Conservation (phyloP, 352 stramenopile species). For the Thalassiosira ordinaria region DNA sequence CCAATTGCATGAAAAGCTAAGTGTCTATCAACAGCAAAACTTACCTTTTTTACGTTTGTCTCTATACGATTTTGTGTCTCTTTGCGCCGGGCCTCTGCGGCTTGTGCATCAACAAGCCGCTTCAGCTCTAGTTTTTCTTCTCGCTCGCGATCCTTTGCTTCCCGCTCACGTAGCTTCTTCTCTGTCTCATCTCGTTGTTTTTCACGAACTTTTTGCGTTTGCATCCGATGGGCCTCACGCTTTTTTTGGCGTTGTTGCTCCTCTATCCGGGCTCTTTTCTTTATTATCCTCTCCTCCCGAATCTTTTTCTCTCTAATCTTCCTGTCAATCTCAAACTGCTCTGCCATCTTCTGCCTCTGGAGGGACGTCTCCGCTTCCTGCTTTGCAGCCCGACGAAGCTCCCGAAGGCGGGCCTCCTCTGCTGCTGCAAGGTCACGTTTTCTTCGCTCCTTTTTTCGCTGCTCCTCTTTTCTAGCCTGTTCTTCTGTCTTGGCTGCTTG, state of each 20-base stretch:
- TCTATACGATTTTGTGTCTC: constrained; percentile 28
- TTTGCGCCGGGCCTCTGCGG: constrained; percentile 33
- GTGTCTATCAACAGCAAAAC: too few relatives aligned
- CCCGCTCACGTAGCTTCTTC: constrained; percentile 36
- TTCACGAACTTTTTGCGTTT: constrained; percentile 32
- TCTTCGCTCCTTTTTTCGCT: constrained; percentile 45
- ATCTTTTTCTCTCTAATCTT: constrained; percentile 33
- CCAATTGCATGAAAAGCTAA: too few relatives aligned
- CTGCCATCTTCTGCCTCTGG: constrained; percentile 25
- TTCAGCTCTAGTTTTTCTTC: constrained; percentile 53
- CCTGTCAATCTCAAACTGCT: constrained; percentile 47
- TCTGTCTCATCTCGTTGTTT: constrained; percentile 45
- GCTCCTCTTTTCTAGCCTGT: constrained; percentile 41
- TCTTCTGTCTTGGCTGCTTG: constrained; percentile 40
- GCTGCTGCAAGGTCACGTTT: constrained; percentile 43
- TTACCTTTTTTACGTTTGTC: constrained; percentile 33
- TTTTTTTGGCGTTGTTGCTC: constrained; percentile 40
- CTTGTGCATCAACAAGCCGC: constrained; percentile 52
- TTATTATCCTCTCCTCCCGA: constrained; percentile 33
- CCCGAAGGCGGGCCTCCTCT: constrained; percentile 44
- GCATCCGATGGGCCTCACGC: constrained; percentile 23
- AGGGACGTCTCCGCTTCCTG: constrained; percentile 35
- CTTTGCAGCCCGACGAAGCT: constrained; percentile 39
- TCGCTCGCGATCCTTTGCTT: constrained; percentile 37
- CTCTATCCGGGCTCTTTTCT: constrained; percentile 19